Conservation (phyloP, 768 basidiomycete genomes). For the Sistotremastrum suecicum region DNA sequence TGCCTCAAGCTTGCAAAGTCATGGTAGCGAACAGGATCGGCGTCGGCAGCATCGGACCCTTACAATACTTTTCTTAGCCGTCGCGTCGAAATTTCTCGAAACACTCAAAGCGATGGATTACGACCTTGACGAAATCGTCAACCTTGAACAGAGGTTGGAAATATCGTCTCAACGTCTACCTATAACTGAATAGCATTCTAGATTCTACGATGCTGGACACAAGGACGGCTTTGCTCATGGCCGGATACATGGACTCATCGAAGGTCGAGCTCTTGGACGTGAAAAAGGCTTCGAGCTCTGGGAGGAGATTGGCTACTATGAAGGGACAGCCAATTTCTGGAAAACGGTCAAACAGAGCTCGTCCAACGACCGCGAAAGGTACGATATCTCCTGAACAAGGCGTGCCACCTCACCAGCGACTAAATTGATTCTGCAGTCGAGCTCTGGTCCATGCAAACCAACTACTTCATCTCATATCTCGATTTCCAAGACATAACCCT, state of each 20-base stretch:
- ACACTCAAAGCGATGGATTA: no score
- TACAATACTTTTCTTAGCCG: no score
- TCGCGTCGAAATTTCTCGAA: no score
- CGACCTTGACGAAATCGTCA: no score
- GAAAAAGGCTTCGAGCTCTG: conserved; percentile 92
- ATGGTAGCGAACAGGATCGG: no score
- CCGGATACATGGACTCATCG: conserved; percentile 76
- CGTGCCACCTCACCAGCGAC: not conserved
- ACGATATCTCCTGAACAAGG: not conserved
- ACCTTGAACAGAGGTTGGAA: no score
- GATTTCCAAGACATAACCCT: conserved; percentile 72
- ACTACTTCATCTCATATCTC: conserved; percentile 54
- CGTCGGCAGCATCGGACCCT: no score
- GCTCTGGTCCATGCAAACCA: conserved; percentile 46
- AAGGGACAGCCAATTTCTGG: conserved; percentile 75
- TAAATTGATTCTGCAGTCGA: conserved; percentile 26
- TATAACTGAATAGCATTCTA: conserved; percentile 13
- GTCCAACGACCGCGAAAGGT: conserved; percentile 33
- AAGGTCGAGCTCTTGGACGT: conserved; percentile 78
- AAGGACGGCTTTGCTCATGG: conserved; percentile 73
- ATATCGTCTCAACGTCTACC: no score
- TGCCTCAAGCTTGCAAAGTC: no score
- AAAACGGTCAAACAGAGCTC: conserved; percentile 29
- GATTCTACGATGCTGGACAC: conserved; percentile 74
- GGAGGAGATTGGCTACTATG: conserved; percentile 93